These are phyloP conservation scores for Saccharomycopsis sp. DNA, from an alignment of 805 yeast species.

Conservation along the genomic window DNA sequence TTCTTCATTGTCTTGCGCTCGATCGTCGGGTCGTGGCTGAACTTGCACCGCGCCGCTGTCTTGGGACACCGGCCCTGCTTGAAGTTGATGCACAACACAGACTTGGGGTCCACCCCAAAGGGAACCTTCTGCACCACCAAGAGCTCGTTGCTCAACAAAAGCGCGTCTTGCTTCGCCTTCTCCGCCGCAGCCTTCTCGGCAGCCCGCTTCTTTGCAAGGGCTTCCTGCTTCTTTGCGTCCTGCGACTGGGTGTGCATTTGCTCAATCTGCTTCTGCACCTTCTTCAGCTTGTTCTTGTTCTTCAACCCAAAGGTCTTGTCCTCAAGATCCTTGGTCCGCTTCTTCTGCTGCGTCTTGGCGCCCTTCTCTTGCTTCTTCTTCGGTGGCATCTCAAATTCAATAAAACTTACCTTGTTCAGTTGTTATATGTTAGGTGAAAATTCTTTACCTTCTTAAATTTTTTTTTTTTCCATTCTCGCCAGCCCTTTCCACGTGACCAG, in stretches of 20 bases:
- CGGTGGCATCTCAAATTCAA: slow-evolving; percentile 75
- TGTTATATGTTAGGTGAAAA: background rate
- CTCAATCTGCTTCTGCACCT: slow-evolving; percentile 64
- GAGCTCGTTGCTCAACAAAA: slow-evolving; percentile 45
- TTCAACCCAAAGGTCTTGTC: slow-evolving; percentile 96
- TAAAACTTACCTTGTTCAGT: background rate
- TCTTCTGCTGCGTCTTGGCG: slow-evolving; percentile 49
- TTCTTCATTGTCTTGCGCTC: slow-evolving; percentile 86
- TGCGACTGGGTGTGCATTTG: slow-evolving; percentile 61
- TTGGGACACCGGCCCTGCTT: slow-evolving; percentile 79
- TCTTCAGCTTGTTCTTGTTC: slow-evolving; percentile 89
- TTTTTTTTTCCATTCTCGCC: too few relatives aligned
- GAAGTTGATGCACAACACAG: slow-evolving; percentile 83
- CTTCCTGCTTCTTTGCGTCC: slow-evolving; percentile 40
- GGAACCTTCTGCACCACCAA: slow-evolving; percentile 79
- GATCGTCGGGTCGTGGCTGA: slow-evolving; percentile 77
- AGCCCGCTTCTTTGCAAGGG: slow-evolving; percentile 54
- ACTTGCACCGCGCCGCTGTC: slow-evolving; percentile 79
- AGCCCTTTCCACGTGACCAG: too few relatives aligned
- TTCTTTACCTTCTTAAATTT: too few relatives aligned
- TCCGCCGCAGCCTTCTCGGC: slow-evolving; percentile 92
- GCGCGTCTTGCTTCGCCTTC: slow-evolving; percentile 75
- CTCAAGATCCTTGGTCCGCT: slow-evolving; percentile 51
- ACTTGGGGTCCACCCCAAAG: slow-evolving; percentile 95
- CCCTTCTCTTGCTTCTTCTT: slow-evolving; percentile 51